Evolutionary conservation across 768 basidiomycete species (phyloP).

Genomic region (Auriculariales sp.): DNA sequence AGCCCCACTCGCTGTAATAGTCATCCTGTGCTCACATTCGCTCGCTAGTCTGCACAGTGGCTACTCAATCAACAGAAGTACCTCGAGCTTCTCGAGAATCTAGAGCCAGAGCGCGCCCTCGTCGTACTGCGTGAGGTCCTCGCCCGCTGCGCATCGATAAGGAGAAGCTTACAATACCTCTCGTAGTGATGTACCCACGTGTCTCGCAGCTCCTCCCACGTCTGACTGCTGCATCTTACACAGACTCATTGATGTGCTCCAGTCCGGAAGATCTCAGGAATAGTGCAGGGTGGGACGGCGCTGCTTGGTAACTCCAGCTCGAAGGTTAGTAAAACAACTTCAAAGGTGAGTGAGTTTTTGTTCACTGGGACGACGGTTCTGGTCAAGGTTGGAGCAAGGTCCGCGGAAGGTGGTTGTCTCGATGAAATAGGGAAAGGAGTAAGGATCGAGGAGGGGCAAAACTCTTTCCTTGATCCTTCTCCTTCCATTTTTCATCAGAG

Average conservation of each 20-base stretch:
- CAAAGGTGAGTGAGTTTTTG: too few species aligned
- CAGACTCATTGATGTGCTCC: slow-evolving; percentile 87
- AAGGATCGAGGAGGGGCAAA: too few species aligned
- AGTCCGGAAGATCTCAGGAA: slow-evolving; percentile 69
- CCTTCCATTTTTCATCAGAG: too few species aligned
- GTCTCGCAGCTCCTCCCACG: too few species aligned
- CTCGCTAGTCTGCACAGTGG: slow-evolving; percentile 58
- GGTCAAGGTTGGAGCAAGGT: too few species aligned
- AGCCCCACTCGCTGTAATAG: not conserved
- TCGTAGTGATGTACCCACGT: slow-evolving; percentile 67
- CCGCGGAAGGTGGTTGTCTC: too few species aligned
- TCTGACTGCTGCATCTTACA: too few species aligned
- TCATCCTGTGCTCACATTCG: slow-evolving; percentile 1
- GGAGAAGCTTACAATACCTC: slow-evolving; percentile 69
- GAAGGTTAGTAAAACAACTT: slow-evolving; percentile 55
- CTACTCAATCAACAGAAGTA: slow-evolving; percentile 93
- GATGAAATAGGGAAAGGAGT: too few species aligned
- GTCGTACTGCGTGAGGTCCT: slow-evolving; percentile 79
- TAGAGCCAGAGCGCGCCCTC: slow-evolving; percentile 67
- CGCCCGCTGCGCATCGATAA: slow-evolving; percentile 69
- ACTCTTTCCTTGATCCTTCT: too few species aligned
- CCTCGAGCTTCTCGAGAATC: slow-evolving; percentile 75
- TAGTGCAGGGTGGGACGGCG: slow-evolving; percentile 83
- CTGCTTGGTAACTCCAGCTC: slow-evolving; percentile 63
- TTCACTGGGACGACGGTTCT: too few species aligned